phyloP scores from a whole-genome alignment of 768 basidiomycete species.

The Clathrus columnatus region DNA sequence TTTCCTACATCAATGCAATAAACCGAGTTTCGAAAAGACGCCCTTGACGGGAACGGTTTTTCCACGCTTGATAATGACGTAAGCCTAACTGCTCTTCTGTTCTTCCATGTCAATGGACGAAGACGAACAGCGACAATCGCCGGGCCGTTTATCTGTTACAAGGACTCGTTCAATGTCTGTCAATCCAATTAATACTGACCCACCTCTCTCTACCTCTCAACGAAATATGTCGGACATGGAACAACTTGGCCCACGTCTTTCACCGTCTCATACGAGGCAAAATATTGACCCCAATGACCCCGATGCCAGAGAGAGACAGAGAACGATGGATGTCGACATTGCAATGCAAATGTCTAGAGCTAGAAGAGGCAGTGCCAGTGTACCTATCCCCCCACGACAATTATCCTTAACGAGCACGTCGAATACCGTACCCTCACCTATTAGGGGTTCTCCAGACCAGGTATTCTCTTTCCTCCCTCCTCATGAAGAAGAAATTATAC shows the following conservation, averaged over 20 bases:
- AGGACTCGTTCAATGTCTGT: slow-evolving; percentile 6
- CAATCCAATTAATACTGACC: background rate
- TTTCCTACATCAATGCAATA: too few relatives aligned
- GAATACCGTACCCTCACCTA: slow-evolving; percentile 26
- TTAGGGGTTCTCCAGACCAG: slow-evolving; percentile 19
- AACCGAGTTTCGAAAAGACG: too few relatives aligned
- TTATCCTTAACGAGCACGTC: slow-evolving; percentile 24
- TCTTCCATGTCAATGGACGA: background rate
- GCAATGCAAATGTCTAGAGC: slow-evolving; percentile 74
- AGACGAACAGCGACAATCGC: background rate
- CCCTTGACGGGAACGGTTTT: too few relatives aligned
- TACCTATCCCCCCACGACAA: slow-evolving; percentile 14
- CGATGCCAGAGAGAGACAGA: slow-evolving; percentile 75
- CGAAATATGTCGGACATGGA: background rate
- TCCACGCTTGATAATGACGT: background rate
- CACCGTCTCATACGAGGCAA: slow-evolving; percentile 54
- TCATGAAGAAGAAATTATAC: slow-evolving; percentile 35
- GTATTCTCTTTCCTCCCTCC: slow-evolving; percentile 38
- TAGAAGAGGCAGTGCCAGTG: slow-evolving; percentile 48
- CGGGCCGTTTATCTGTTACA: background rate
- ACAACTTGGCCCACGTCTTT: slow-evolving; percentile 33
- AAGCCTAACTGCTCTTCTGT: background rate
- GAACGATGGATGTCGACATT: slow-evolving; percentile 82
- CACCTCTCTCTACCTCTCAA: background rate
- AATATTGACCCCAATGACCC: slow-evolving; percentile 58